Evolutionary conservation across 1,284 basidiomycete species (phyloP).

Genomic region (Golubevia pallescens): DNA sequence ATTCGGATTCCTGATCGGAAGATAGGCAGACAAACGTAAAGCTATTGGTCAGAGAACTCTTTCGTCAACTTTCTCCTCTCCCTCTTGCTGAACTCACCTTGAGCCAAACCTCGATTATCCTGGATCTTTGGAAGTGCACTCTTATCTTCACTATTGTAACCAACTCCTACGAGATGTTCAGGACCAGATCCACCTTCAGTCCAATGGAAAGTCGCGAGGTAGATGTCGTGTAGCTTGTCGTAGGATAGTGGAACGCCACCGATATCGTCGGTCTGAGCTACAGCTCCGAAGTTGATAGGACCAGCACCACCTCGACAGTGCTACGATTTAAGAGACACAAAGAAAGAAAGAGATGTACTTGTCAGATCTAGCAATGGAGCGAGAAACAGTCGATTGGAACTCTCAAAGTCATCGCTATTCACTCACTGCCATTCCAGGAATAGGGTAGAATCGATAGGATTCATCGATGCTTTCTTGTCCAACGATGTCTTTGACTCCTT

Average conservation of each 20-base stretch:
- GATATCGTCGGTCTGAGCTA: slow-evolving; percentile 16
- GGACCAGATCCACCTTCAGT: slow-evolving; percentile 23
- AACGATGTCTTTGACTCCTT: slow-evolving; percentile 14
- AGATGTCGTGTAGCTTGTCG: slow-evolving; percentile 26
- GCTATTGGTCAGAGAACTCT: too few relatives aligned
- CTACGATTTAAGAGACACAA: too few relatives aligned
- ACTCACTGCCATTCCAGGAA: slow-evolving; percentile 42
- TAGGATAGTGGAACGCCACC: slow-evolving; percentile 23
- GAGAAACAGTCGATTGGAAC: too few relatives aligned
- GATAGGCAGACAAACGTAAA: too few relatives aligned
- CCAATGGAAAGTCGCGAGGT: slow-evolving; percentile 31
- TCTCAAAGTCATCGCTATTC: too few relatives aligned
- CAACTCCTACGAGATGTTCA: slow-evolving; percentile 20
- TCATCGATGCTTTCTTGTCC: slow-evolving; percentile 8
- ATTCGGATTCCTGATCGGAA: too few relatives aligned
- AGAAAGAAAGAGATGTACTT: too few relatives aligned
- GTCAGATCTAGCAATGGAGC: too few relatives aligned
- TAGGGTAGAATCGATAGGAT: slow-evolving; percentile 25
- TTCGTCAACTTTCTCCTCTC: too few relatives aligned
- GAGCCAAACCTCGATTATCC: slow-evolving; percentile 8
- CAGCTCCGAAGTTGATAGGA: slow-evolving; percentile 35
- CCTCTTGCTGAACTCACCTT: slow-evolving; percentile 15
- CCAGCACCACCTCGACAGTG: slow-evolving; percentile 34
- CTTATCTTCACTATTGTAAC: slow-evolving; percentile 19
- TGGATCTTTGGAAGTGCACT: background rate